phyloP scores from a whole-genome alignment of 225 moss, liverwort and hornwort genomes.

The Neckera pumila region DNA sequence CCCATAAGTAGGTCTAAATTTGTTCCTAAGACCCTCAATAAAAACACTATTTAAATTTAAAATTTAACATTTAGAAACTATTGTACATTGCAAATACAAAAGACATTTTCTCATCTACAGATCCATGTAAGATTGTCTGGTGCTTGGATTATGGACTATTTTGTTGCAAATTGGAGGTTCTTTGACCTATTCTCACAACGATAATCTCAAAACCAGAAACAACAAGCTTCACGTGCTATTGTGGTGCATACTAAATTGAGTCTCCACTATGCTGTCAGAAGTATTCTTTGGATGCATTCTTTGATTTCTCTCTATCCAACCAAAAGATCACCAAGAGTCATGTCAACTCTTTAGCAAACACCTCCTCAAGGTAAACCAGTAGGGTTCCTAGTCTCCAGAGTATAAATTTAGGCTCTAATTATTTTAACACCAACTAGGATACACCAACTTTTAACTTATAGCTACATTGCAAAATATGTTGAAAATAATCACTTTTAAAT shows the following conservation, averaged over 20 bases:
- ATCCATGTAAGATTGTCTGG: neutral
- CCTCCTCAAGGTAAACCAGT: neutral
- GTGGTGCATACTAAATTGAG: neutral
- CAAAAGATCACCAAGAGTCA: neutral
- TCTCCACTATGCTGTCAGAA: neutral
- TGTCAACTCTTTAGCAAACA: neutral
- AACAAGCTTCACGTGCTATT: neutral
- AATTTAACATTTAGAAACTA: neutral
- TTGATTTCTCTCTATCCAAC: neutral
- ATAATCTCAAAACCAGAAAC: neutral
- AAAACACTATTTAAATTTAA: too few relatives aligned
- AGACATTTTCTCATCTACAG: neutral
- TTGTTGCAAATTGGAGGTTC: neutral
- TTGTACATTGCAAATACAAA: neutral
- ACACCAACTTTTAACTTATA: neutral
- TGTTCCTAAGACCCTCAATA: too few relatives aligned
- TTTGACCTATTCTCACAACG: neutral
- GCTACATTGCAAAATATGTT: neutral
- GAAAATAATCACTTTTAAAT: neutral
- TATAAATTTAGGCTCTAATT: neutral
- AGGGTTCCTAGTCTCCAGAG: neutral
- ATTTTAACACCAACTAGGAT: neutral
- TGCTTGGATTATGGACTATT: neutral
- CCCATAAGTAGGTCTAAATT: too few relatives aligned
- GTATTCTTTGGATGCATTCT: neutral